phyloP scores from a whole-genome alignment of 2,329 filamentous ascomycete genomes.

The Aspergillus sp. region DNA sequence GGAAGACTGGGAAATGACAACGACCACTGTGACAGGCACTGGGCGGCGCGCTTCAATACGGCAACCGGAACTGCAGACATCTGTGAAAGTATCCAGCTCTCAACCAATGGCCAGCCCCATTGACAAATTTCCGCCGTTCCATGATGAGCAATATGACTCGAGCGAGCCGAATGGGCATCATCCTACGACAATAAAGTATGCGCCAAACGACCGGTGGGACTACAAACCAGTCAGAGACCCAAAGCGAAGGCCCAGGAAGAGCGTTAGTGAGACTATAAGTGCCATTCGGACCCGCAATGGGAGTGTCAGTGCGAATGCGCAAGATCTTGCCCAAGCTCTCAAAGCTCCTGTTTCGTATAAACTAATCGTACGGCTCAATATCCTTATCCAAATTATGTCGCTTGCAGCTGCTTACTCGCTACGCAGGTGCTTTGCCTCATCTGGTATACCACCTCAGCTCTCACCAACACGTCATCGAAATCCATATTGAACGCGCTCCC shows the following conservation, averaged over 20 bases:
- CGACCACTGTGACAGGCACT: conserved; percentile 45
- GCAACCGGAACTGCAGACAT: conserved; percentile 40
- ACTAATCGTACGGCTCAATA: conserved; percentile 70
- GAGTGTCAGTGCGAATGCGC: conserved; percentile 89
- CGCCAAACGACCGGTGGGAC: conserved; percentile 62
- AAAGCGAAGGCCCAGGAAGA: conserved; percentile 77
- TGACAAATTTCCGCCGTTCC: conserved; percentile 51
- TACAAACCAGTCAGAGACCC: conserved; percentile 39
- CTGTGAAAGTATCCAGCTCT: conserved; percentile 32
- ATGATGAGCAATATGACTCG: conserved; percentile 42
- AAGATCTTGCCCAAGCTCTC: conserved; percentile 89
- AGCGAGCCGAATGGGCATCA: conserved; percentile 31
- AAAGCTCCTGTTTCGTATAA: conserved; percentile 86
- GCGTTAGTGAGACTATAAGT: conserved; percentile 83
- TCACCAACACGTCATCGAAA: conserved; percentile 98
- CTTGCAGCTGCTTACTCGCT: conserved; percentile 26
- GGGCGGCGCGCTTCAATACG: conserved; percentile 45
- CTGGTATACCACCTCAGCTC: conserved; percentile 94
- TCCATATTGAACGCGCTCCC: conserved; percentile 90
- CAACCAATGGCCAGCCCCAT: conserved; percentile 40
- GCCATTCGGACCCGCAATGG: conserved; percentile 79
- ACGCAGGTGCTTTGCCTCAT: conserved; percentile 79
- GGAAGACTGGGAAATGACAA: conserved; percentile 39
- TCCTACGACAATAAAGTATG: conserved; percentile 36
- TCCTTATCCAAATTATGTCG: neutral